These are phyloP conservation scores for Coemansia sp. DNA, from an alignment of 192 early-diverging fungal genomes.

Conservation along the genomic window DNA sequence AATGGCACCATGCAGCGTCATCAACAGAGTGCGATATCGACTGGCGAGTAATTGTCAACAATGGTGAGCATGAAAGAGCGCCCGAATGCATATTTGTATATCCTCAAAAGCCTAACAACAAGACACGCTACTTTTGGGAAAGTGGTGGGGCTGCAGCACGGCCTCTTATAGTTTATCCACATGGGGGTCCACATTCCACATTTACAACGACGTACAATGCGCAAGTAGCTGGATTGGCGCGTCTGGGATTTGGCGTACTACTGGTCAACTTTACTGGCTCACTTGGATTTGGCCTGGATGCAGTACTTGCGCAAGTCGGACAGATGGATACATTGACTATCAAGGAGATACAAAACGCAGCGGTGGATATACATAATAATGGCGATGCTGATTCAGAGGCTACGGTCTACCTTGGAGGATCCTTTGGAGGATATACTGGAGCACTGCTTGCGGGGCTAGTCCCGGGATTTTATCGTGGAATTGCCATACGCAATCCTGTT, in stretches of 20 bases:
- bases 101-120: slow-evolving; percentile 12
- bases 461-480: slow-evolving; percentile 63
- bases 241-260: slow-evolving; percentile 64
- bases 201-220: slow-evolving; percentile 57
- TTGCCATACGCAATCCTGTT: slow-evolving; percentile 74
- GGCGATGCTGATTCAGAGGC: slow-evolving; percentile 52
- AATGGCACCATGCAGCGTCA: slow-evolving; percentile 16
- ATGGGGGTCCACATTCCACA: slow-evolving; percentile 75
- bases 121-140: slow-evolving; percentile 34
- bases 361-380: slow-evolving; percentile 31
- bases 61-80: slow-evolving; percentile 1
- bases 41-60: slow-evolving; percentile 18
- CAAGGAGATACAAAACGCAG: slow-evolving; percentile 61
- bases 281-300: slow-evolving; percentile 73
- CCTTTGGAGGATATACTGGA: slow-evolving; percentile 72
- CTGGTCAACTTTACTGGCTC: slow-evolving; percentile 80
- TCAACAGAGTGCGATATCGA: slow-evolving; percentile 1
- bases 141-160: slow-evolving; percentile 12
- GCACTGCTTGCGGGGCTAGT: slow-evolving; percentile 58
- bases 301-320: slow-evolving; percentile 64
- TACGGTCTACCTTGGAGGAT: slow-evolving; percentile 72
- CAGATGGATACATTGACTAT: slow-evolving; percentile 68
- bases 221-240: slow-evolving; percentile 50
- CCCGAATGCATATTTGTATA: slow-evolving; percentile 40
- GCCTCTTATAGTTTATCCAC: slow-evolving; percentile 70